Conservation (phyloP, 176 grass and related monocot genomes). For the Elymus sibiricus region DNA sequence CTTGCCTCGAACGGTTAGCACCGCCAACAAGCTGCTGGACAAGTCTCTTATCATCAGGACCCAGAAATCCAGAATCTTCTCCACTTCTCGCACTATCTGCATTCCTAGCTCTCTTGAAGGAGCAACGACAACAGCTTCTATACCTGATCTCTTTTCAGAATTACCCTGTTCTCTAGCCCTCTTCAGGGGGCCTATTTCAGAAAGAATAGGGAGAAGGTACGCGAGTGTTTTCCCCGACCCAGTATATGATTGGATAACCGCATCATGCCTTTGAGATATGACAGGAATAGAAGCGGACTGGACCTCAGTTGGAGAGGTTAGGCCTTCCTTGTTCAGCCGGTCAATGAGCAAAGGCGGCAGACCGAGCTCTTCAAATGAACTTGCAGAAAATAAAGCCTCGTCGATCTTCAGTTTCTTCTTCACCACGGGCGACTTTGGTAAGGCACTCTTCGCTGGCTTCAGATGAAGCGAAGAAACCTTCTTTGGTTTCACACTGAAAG, state of each 20-base stretch:
- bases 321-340: slow-evolving; percentile 53
- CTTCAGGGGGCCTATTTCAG: slow-evolving; percentile 74
- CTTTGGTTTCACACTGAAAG: slow-evolving; percentile 36
- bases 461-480: slow-evolving; percentile 21
- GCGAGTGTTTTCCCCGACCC: slow-evolving; percentile 88
- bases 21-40: slow-evolving; percentile 93
- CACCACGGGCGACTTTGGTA: slow-evolving; percentile 7
- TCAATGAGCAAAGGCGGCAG: slow-evolving; percentile 70
- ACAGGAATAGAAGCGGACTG: slow-evolving; percentile 79
- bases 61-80: slow-evolving; percentile 77
- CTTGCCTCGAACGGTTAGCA: slow-evolving; percentile 84
- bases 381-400: slow-evolving; percentile 77
- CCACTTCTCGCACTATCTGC: slow-evolving; percentile 91
- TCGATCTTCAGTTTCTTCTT: slow-evolving; percentile 68
- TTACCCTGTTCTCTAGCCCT: slow-evolving; percentile 31
- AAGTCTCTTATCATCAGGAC: slow-evolving; percentile 70
- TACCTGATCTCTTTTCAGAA: slow-evolving; percentile 53
- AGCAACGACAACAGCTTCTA: slow-evolving; percentile 89
- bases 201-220: slow-evolving; percentile 84
- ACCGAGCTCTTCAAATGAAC: slow-evolving; percentile 75
- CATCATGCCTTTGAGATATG: slow-evolving; percentile 77
- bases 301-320: slow-evolving; percentile 82
- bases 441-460: slow-evolving; percentile 27
- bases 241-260: slow-evolving; percentile 84
- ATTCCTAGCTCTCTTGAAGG: slow-evolving; percentile 95